A percentile compares a stretch with the other conserved stretches of the same genome.
These are phyloP conservation scores for Cruciata laevipes DNA, from an alignment of 257 asterid genomes.

Conservation along the genomic window DNA sequence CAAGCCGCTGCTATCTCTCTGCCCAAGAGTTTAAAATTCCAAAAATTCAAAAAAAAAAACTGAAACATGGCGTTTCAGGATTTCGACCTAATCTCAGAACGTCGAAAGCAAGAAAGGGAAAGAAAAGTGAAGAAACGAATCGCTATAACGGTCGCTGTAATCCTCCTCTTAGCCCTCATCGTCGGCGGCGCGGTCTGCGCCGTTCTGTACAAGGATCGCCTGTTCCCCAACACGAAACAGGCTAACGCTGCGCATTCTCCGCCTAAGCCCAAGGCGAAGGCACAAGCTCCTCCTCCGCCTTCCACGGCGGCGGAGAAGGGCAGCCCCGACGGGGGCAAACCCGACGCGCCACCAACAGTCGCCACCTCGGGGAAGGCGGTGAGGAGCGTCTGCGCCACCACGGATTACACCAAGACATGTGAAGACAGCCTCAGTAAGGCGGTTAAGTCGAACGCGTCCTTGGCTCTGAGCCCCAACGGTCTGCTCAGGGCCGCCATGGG, in stretches of 20 bases:
- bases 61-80: conserved; percentile 82
- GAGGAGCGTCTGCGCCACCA: conserved; percentile 39
- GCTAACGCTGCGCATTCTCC: background rate
- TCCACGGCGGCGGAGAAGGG: background rate
- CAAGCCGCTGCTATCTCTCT: conserved; percentile 4
- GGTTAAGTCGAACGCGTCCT: conserved; percentile 23
- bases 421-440: conserved; percentile 40
- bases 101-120: conserved; percentile 43
- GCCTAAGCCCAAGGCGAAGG: background rate
- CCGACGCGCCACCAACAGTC: background rate
- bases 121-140: conserved; percentile 32
- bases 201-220: conserved; percentile 20
- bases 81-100: conserved; percentile 75
- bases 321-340: background rate
- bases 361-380: conserved; percentile 34
- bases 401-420: conserved; percentile 63
- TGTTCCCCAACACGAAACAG: background rate
- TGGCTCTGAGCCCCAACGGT: conserved; percentile 29
- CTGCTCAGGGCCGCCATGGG: conserved; percentile 50
- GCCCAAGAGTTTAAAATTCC: background rate
- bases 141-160: conserved; percentile 29
- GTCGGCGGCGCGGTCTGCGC: conserved; percentile 50
- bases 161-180: conserved; percentile 27
- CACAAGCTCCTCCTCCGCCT: background rate
- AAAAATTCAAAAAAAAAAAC: background rate